Evolutionary conservation across 441 rosid species (phyloP), one percentile per base, ranked within the genome.

Genomic region (Isatis lusitanica): DNA sequence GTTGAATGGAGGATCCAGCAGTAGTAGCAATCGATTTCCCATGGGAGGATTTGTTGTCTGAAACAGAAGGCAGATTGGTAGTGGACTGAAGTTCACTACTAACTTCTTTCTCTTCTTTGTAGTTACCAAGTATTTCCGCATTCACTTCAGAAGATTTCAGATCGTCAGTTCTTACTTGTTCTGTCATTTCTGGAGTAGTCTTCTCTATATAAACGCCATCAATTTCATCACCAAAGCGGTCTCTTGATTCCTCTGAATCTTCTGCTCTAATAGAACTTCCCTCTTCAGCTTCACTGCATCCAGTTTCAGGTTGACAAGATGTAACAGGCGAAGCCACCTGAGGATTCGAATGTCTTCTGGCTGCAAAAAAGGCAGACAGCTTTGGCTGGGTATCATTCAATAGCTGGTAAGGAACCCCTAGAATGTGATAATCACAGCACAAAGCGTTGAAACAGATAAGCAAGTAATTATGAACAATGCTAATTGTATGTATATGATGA

Each of bases 361-460:
- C 59, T 47, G 87, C 68, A 74, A 92, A 92, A 84, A 94, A 90
- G 62, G 83, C 83, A 48, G 96, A 90, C 84, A 94, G 71, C 79
- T 85, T 92, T 36, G 97, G 97, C 73, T 94, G 97, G 80, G 86
- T 90, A 84, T 75, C 84, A 63, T 87, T 83, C 79, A 90, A 85
- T 52, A 94, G 93, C 82, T 94, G 93, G 81, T 94, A 94, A 52
- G 97, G 96, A 80, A 86, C 86, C 98, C 97, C 98, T 94, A 75
- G 13, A 13, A 62, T 18, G 55, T 39, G 68, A 70, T 44, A 21
- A 59, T n/a, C n/a, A 58, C 43, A n/a, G 44, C 11, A 46, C 47
- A 39, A 55, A 44, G 51, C 21, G 42, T 63, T 61, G 18, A 8
- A 60, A 61, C 36, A 53, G 55, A 35, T 21, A 3, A 40, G 11